A percentile compares a stretch with the other conserved stretches of the same genome.
Evolutionary conservation across 2,329 filamentous ascomycete species (phyloP).

Genomic region (Beauveria pseudobassiana): DNA sequence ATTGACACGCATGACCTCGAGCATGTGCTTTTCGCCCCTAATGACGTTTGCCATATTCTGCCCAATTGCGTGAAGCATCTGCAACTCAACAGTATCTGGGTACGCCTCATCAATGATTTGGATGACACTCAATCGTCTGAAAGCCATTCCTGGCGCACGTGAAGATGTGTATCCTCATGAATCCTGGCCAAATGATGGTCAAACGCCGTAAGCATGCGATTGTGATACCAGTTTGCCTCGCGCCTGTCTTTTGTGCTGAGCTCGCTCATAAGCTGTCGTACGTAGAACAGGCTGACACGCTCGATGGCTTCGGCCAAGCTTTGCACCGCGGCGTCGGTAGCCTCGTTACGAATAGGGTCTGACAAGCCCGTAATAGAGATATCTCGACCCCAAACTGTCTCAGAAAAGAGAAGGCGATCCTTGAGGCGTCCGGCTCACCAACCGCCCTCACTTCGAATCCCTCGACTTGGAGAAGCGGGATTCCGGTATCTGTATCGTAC

Average conservation of each 20-base stretch:
- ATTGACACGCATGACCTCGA: conserved; percentile 13
- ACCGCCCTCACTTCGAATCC: not conserved
- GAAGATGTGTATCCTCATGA: not conserved
- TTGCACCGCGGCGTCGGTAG: not conserved
- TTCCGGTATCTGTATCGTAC: not conserved
- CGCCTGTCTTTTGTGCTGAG: not conserved
- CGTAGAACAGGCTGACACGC: not conserved
- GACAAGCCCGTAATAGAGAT: not conserved
- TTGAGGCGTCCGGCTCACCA: not conserved
- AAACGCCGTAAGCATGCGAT: not conserved
- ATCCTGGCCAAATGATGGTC: not conserved
- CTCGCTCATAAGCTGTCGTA: not conserved
- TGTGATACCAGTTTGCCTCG: not conserved
- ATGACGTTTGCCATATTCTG: conserved; percentile 11
- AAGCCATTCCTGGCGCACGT: not conserved
- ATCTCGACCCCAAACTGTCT: not conserved
- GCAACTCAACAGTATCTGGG: conserved; percentile 11
- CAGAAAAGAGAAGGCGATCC: not conserved
- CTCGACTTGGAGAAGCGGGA: not conserved
- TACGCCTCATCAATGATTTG: not conserved
- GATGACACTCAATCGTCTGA: not conserved
- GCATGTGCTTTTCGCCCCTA: conserved; percentile 10
- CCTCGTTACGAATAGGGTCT: not conserved
- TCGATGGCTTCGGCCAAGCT: not conserved
- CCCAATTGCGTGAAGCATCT: conserved; percentile 13